Evolutionary conservation across 768 basidiomycete species (phyloP).

Genomic region (Termitomyces eurrhizus): DNA sequence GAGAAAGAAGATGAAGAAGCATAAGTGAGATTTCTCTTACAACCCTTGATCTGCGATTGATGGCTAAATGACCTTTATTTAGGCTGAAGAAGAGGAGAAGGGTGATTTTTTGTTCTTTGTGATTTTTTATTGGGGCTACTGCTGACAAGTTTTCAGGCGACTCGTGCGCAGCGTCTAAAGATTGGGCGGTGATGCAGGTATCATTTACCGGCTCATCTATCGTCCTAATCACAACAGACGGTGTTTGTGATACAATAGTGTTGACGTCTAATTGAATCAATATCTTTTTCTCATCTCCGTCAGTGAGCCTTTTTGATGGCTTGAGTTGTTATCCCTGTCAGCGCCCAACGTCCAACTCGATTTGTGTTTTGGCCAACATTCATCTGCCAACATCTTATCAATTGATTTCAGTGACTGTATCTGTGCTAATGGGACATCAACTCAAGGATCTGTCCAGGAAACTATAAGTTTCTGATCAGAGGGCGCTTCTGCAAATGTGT

Average conservation of each 20-base stretch:
- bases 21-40: conserved; percentile 65
- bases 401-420: too few relatives aligned
- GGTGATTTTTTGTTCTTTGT: conserved; percentile 39
- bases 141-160: conserved; percentile 35
- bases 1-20: conserved; percentile 99
- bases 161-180: conserved; percentile 35
- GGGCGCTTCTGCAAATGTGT: too few relatives aligned
- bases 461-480: neutral
- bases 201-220: conserved; percentile 4
- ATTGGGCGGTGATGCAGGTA: conserved; percentile 23
- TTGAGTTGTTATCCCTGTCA: neutral
- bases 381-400: neutral
- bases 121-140: neutral
- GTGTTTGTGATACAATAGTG: conserved; percentile 11
- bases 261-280: conserved; percentile 16
- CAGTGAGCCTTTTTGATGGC: neutral
- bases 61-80: conserved; percentile 6
- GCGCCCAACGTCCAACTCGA: neutral
- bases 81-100: conserved; percentile 91
- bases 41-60: conserved; percentile 1
- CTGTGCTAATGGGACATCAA: neutral
- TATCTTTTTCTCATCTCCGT: neutral
- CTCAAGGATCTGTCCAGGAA: neutral
- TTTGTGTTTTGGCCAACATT: neutral
- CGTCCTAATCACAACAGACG: conserved; percentile 4